Conservation (phyloP, 2,329 filamentous ascomycete species). For the Arthrobotrys sphaeroides region DNA sequence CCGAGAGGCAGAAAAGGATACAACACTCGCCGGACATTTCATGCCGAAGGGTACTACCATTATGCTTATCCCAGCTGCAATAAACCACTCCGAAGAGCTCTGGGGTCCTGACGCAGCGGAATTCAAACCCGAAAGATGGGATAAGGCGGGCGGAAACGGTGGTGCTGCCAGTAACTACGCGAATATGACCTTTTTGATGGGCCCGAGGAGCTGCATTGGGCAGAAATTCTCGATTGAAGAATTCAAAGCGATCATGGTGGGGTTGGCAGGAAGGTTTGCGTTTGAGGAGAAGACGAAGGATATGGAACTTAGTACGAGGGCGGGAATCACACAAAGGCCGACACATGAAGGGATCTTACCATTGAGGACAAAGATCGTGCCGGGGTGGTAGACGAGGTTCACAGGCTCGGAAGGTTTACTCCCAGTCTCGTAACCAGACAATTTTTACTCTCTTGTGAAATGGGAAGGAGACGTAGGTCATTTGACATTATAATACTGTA, state of each 20-base stretch:
- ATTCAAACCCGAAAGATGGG: slow-evolving; percentile 84
- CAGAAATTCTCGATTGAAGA: slow-evolving; percentile 82
- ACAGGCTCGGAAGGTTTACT: no score
- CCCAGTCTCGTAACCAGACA: no score
- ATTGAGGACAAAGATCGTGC: slow-evolving; percentile 73
- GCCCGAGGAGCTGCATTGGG: slow-evolving; percentile 86
- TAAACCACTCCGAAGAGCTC: slow-evolving; percentile 73
- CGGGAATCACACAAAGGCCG: slow-evolving; percentile 76
- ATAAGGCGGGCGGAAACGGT: slow-evolving; percentile 64
- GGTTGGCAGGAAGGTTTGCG: slow-evolving; percentile 78
- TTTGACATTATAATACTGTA: no score
- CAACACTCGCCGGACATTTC: slow-evolving; percentile 71
- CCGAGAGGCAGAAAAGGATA: slow-evolving; percentile 72
- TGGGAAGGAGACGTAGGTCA: no score
- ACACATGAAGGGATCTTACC: slow-evolving; percentile 71
- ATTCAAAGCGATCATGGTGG: slow-evolving; percentile 82
- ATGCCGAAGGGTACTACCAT: slow-evolving; percentile 77
- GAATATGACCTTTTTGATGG: slow-evolving; percentile 84
- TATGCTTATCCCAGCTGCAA: slow-evolving; percentile 69
- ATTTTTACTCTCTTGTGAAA: no score
- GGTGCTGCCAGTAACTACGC: slow-evolving; percentile 80
- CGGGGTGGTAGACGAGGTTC: slow-evolving; percentile 68
- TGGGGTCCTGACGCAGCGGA: slow-evolving; percentile 80
- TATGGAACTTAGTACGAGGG: slow-evolving; percentile 72
- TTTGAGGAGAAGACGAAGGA: slow-evolving; percentile 73